Evolutionary conservation across 176 grass and related monocot species (phyloP).

Genomic region (Echinochloa phyllopogon): DNA sequence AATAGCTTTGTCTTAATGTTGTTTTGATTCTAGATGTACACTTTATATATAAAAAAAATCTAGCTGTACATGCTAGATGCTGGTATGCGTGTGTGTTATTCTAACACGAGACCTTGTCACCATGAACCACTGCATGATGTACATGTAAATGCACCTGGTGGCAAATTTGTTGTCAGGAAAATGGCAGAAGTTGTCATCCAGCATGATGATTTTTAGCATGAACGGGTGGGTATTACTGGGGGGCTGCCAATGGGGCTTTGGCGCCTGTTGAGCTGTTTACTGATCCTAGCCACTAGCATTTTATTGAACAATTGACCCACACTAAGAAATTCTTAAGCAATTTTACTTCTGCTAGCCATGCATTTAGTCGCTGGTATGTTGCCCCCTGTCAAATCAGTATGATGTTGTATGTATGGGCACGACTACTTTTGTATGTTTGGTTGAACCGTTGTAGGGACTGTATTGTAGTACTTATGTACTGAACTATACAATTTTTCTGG

Average conservation of each 20-base stretch:
- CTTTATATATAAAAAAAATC: too few relatives aligned
- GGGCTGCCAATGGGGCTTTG: background rate
- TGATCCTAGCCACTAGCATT: background rate
- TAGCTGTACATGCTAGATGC: background rate
- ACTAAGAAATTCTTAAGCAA: background rate
- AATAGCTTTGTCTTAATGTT: background rate
- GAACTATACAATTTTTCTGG: background rate
- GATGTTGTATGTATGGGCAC: background rate
- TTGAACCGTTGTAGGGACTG: background rate
- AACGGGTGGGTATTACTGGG: background rate
- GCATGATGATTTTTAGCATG: background rate
- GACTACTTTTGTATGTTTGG: constrained; percentile 11
- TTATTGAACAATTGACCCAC: background rate
- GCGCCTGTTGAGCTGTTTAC: background rate
- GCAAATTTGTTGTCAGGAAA: background rate
- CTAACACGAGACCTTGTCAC: background rate
- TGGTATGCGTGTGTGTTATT: background rate
- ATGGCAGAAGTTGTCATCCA: too few relatives aligned
- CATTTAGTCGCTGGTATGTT: background rate
- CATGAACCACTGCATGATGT: background rate
- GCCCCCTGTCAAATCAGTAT: background rate
- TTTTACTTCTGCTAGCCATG: background rate
- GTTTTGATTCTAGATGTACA: background rate
- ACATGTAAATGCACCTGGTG: background rate
- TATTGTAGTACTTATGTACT: background rate